Conservation (phyloP, 192 early-diverging fungal genomes). For the Coemansia sp. region DNA sequence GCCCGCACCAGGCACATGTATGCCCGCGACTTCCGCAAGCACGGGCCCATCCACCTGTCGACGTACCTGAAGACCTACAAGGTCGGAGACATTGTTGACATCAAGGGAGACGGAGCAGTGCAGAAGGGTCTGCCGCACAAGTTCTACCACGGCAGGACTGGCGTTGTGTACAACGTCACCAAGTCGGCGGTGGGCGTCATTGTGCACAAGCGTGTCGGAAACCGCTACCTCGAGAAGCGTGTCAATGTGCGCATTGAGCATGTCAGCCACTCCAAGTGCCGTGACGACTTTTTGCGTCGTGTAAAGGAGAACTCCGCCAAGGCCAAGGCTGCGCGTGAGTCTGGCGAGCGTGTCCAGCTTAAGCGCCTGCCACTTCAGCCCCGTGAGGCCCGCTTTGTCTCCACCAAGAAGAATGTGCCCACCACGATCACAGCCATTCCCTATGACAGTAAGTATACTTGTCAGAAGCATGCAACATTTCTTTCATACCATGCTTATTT, state of each 20-base stretch:
- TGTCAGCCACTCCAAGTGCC: slow-evolving; percentile 99
- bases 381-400: slow-evolving; percentile 83
- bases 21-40: slow-evolving; percentile 92
- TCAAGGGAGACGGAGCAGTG: slow-evolving; percentile 98
- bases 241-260: slow-evolving; percentile 99
- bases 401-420: slow-evolving; percentile 84
- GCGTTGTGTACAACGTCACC: slow-evolving; percentile 99
- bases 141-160: slow-evolving; percentile 99
- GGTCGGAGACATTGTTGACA: slow-evolving; percentile 99
- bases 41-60: slow-evolving; percentile 89
- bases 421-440: slow-evolving; percentile 93
- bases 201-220: slow-evolving; percentile 96
- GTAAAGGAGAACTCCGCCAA: slow-evolving; percentile 92
- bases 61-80: slow-evolving; percentile 99
- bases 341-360: slow-evolving; percentile 72
- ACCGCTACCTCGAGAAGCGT: slow-evolving; percentile 98
- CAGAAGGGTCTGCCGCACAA: slow-evolving; percentile 99
- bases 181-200: slow-evolving; percentile 98
- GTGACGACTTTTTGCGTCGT: slow-evolving; percentile 94
- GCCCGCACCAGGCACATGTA: slow-evolving; percentile 99
- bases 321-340: slow-evolving; percentile 80
- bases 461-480: not conserved
- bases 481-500: not conserved
- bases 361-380: slow-evolving; percentile 92
- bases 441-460: slow-evolving; percentile 72